Conservation (phyloP, 1,284 basidiomycete species). For the Marasmius fiardii region DNA sequence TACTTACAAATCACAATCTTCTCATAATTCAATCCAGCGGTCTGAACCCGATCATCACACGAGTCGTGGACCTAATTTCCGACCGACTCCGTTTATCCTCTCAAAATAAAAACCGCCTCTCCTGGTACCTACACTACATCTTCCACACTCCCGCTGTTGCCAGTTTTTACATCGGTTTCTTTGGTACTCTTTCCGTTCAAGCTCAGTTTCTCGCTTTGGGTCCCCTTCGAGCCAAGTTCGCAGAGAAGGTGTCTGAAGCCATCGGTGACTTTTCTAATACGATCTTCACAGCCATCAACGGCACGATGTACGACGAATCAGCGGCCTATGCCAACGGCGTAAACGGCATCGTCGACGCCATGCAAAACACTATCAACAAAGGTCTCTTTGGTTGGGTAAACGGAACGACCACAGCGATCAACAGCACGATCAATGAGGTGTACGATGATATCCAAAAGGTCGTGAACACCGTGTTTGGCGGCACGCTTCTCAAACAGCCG, state of each 20-base stretch:
- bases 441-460: constrained; percentile 72
- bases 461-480: constrained; percentile 74
- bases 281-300: constrained; percentile 78
- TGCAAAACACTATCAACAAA: constrained; percentile 79
- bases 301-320: constrained; percentile 78
- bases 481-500: constrained; percentile 76
- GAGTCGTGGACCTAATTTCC: constrained; percentile 55
- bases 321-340: constrained; percentile 70
- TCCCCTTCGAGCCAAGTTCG: constrained; percentile 66
- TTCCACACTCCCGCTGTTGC: constrained; percentile 88
- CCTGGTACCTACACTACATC: constrained; percentile 86
- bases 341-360: constrained; percentile 65
- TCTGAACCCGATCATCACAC: constrained; percentile 68
- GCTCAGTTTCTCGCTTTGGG: constrained; percentile 78
- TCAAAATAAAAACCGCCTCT: constrained; percentile 58
- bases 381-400: constrained; percentile 95
- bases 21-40: constrained; percentile 67
- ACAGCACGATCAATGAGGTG: constrained; percentile 72
- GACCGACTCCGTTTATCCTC: constrained; percentile 48
- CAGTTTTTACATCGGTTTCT: constrained; percentile 85
- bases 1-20: constrained; percentile 71
- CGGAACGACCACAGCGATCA: constrained; percentile 85
- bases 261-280: constrained; percentile 65
- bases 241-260: constrained; percentile 53
- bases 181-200: constrained; percentile 87